Evolutionary conservation across 2,329 filamentous ascomycete genomes (phyloP), one percentile per base, ranked within the genome.

Genomic region (Celoporthe dispersa): DNA sequence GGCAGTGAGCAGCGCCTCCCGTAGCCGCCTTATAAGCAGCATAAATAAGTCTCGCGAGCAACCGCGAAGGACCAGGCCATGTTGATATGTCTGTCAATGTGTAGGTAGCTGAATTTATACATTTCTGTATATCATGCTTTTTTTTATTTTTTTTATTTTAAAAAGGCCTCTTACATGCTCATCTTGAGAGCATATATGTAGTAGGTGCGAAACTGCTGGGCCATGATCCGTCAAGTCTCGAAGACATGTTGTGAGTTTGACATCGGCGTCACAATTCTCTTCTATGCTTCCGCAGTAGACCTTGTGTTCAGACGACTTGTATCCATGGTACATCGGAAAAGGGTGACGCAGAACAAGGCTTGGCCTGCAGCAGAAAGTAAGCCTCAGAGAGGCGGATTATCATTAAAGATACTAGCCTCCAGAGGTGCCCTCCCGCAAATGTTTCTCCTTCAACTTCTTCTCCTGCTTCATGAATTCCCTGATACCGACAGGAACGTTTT

Each of bases 401-500:
- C 60, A 63, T 63, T 51, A 64, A 22, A 35, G 35, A 55, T 35
- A 48, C 77, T 76, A 84, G n/a, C 80, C 81, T 1, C 83, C 82
- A n/a, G 77, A 66, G 1, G 82, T 83, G n/a, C 85, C 83, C 68
- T 90, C 88, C 66, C 84, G 81, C 75, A 82, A 80, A 78, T 94
- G 92, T 80, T 89, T 91, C 79, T 92, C 86, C 80, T 93, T 95
- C 71, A 99, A 80, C 79, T 85, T 91, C 86, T 98, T 98, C 84
- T 99, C 96, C 71, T 91, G 94, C 84, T 92, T 94, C 95, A 99
- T 98, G 77, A 99, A 99, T 80, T 97, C 95, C 72, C 93, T 86
- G 74, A 99, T 98, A 0, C 95, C 96, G 12, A 98, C 92, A 0
- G 96, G 95, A 66, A 99, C 90, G 74, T 88, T 89, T 64, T 88